Conservation (phyloP, 768 basidiomycete genomes). For the Macrolepiota albuminosa region DNA sequence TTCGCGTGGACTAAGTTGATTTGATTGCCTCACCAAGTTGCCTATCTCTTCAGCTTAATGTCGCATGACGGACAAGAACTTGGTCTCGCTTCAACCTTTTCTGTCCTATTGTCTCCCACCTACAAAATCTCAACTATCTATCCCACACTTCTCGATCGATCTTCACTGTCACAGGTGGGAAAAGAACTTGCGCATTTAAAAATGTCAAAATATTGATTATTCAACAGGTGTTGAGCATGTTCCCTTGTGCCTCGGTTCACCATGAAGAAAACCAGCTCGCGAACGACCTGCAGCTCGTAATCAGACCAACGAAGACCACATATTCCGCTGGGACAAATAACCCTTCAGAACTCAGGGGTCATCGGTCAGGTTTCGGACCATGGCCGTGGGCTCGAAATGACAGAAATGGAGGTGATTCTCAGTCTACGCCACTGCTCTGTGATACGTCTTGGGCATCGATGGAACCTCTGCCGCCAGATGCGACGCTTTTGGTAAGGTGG, state of each 20-base stretch:
- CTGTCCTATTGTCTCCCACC: background rate
- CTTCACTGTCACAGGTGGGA: background rate
- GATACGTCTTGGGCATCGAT: background rate
- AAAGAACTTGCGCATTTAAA: background rate
- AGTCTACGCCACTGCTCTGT: background rate
- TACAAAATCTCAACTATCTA: background rate
- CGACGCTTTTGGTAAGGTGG: background rate
- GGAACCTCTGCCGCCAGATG: background rate
- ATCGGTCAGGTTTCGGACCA: background rate
- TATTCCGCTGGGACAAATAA: background rate
- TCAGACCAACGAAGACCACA: background rate
- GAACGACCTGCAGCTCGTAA: background rate
- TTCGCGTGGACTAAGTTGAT: background rate
- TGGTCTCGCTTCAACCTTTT: background rate
- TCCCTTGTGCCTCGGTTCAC: background rate
- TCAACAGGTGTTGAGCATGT: too few species aligned
- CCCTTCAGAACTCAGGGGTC: background rate
- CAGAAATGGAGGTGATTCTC: background rate
- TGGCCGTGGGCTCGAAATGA: background rate
- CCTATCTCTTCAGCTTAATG: background rate
- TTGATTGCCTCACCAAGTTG: background rate
- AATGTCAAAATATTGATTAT: background rate
- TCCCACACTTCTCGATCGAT: background rate
- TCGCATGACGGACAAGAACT: background rate
- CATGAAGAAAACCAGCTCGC: background rate